Evolutionary conservation across 345 rosid species (phyloP).

Genomic region (Boechera divaricarpa): DNA sequence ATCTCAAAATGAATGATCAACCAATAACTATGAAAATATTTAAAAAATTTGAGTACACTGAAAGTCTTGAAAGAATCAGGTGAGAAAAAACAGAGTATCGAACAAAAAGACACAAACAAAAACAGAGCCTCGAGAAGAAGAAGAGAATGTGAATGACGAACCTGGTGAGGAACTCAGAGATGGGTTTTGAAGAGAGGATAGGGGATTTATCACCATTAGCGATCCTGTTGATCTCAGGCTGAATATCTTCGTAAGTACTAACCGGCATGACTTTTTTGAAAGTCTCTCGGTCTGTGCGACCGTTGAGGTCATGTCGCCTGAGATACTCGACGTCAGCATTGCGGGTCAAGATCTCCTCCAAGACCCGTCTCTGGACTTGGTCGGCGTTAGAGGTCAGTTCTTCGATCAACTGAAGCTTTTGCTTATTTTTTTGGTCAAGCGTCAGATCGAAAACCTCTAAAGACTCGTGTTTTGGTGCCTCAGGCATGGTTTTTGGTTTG

Average conservation of each 20-base stretch:
- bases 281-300: slow-evolving; percentile 66
- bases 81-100: slow-evolving; percentile 13
- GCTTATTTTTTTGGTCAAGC: slow-evolving; percentile 60
- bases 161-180: slow-evolving; percentile 98
- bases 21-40: not conserved
- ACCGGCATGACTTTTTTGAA: slow-evolving; percentile 82
- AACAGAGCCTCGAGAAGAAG: slow-evolving; percentile 24
- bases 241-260: slow-evolving; percentile 83
- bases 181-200: slow-evolving; percentile 85
- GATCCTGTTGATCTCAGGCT: slow-evolving; percentile 79
- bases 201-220: slow-evolving; percentile 90
- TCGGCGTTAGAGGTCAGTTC: slow-evolving; percentile 79
- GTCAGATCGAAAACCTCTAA: slow-evolving; percentile 46
- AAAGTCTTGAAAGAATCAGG: not conserved
- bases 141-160: slow-evolving; percentile 33
- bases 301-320: slow-evolving; percentile 67
- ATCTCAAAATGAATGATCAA: not conserved
- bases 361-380: slow-evolving; percentile 70
- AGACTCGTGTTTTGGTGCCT: slow-evolving; percentile 61
- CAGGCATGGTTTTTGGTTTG: slow-evolving; percentile 67
- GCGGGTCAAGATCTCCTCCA: slow-evolving; percentile 77
- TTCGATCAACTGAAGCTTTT: slow-evolving; percentile 72
- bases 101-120: not conserved
- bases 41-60: too few relatives aligned
- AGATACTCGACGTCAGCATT: slow-evolving; percentile 94